Conservation (phyloP, 495 filamentous ascomycete genomes). For the Aspergillus steynii region DNA sequence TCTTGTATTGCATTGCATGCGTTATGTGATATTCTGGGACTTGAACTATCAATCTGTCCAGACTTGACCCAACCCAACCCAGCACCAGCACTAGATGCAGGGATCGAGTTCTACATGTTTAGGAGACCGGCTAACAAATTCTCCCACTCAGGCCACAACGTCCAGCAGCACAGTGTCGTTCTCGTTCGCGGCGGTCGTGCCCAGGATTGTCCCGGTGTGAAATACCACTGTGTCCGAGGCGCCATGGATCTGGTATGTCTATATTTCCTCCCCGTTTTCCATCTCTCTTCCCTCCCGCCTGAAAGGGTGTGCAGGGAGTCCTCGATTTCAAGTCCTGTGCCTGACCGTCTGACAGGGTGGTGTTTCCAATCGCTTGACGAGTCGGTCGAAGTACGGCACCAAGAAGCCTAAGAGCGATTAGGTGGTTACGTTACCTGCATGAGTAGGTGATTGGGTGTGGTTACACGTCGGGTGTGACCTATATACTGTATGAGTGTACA, state of each 20-base stretch:
- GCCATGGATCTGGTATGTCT: slow-evolving; percentile 87
- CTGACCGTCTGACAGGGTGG: slow-evolving; percentile 65
- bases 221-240: slow-evolving; percentile 89
- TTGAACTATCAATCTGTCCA: too few species aligned
- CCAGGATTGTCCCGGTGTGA: slow-evolving; percentile 98
- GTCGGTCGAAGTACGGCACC: slow-evolving; percentile 94
- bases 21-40: too few species aligned
- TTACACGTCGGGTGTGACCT: slow-evolving; percentile 4
- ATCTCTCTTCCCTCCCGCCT: too few species aligned
- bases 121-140: slow-evolving; percentile 9
- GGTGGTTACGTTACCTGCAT: neutral
- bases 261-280: too few species aligned
- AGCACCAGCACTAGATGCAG: too few species aligned
- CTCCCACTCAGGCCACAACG: slow-evolving; percentile 73
- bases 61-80: too few species aligned
- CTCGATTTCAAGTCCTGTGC: neutral
- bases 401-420: slow-evolving; percentile 88
- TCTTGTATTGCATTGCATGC: too few species aligned
- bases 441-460: neutral
- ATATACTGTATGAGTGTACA: neutral
- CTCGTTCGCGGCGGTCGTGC: slow-evolving; percentile 84
- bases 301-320: too few species aligned
- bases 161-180: slow-evolving; percentile 97
- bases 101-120: too few species aligned
- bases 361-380: slow-evolving; percentile 77